Conservation (phyloP, 192 early-diverging fungal genomes). For the Pilaira anomala region DNA sequence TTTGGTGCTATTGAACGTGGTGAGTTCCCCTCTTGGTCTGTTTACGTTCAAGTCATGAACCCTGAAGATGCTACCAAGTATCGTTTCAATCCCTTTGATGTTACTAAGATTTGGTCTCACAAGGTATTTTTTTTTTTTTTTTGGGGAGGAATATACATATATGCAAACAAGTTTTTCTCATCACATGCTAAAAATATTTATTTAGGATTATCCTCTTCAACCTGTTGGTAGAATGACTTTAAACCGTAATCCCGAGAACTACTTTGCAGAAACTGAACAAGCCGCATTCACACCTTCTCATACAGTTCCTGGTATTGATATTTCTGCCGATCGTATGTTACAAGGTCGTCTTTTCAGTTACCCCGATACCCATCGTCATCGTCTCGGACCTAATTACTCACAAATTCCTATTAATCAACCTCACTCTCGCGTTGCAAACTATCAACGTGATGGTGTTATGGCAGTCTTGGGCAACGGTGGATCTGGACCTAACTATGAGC, state of each 20-base stretch:
- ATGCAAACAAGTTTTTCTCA: too few relatives aligned
- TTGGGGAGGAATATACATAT: background rate
- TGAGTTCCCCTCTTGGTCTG: constrained; percentile 69
- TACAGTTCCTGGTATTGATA: constrained; percentile 79
- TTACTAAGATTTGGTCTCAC: constrained; percentile 82
- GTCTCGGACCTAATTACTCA: constrained; percentile 75
- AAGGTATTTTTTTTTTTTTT: constrained; percentile 34
- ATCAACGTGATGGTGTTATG: constrained; percentile 77
- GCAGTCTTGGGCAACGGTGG: constrained; percentile 61
- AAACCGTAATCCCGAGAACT: constrained; percentile 81
- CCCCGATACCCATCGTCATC: constrained; percentile 83
- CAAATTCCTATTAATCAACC: constrained; percentile 85
- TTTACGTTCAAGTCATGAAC: constrained; percentile 73
- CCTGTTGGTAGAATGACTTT: constrained; percentile 75
- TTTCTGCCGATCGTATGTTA: constrained; percentile 76
- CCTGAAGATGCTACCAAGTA: constrained; percentile 67
- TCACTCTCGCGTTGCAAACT: constrained; percentile 53
- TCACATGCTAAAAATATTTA: constrained; percentile 6
- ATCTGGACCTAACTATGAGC: constrained; percentile 67
- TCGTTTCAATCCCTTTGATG: constrained; percentile 76
- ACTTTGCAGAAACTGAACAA: constrained; percentile 86
- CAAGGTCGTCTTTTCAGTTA: constrained; percentile 85
- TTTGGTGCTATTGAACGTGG: constrained; percentile 68
- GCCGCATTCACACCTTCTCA: constrained; percentile 75
- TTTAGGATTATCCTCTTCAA: constrained; percentile 64